These are phyloP conservation scores for Sicyos baderoa DNA, from an alignment of 306 rosid species.

Conservation along the genomic window DNA sequence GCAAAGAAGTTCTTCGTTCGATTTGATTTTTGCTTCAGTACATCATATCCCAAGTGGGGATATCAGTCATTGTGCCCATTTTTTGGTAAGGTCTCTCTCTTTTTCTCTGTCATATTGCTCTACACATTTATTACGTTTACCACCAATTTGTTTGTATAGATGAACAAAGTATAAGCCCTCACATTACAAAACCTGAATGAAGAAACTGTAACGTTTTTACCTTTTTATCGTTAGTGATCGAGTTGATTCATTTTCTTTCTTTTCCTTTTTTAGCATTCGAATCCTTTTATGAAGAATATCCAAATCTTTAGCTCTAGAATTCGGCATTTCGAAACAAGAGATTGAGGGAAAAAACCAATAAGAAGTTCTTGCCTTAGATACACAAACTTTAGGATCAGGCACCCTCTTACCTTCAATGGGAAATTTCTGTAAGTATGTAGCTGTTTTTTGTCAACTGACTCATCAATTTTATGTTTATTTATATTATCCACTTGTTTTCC, in stretches of 20 bases:
- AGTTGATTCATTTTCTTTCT: not conserved
- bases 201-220: not conserved
- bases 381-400: not conserved
- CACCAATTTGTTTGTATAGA: not conserved
- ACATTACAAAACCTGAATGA: not conserved
- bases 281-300: not conserved
- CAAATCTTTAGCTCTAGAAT: not conserved
- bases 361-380: not conserved
- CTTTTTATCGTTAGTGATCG: not conserved
- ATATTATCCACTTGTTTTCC: slow-evolving; percentile 4
- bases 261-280: not conserved
- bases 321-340: too few species aligned
- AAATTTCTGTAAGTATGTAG: not conserved
- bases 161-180: not conserved
- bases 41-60: not conserved
- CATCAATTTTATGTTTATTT: not conserved
- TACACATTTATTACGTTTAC: not conserved
- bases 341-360: too few species aligned
- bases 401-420: not conserved
- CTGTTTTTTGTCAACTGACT: not conserved
- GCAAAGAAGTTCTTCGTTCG: not conserved
- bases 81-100: not conserved
- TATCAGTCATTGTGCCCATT: not conserved
- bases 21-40: not conserved
- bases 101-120: not conserved